Evolutionary conservation across 257 asterid genomes (phyloP), one percentile per base, ranked within the genome.

Genomic region (Solanum chmielewskii): DNA sequence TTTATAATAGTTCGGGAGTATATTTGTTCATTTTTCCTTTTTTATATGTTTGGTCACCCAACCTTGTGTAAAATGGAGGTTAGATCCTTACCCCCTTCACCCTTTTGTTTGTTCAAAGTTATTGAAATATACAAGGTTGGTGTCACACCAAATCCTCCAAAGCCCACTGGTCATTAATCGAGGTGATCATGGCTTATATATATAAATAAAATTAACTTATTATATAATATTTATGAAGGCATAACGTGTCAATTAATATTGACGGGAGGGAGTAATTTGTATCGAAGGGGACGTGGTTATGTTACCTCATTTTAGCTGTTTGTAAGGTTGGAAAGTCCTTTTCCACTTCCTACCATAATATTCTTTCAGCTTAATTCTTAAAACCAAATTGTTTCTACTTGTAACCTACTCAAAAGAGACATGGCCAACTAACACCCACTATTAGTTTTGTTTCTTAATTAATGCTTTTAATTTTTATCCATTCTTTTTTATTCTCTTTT

Each of bases 301-400:
- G 83, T 85, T 69, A 85, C 90, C 98, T 77, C 93, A 94, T 93
- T 90, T 85, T 77, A 56, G 98, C 93, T 95, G 97, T 92, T 84
- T 39, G 86, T 89, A 31, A 90, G 92, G 97, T 92, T 94, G 95
- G 94, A 91, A 94, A 92, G 98, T 94, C 98, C 14, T 92, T 92
- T 94, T 94, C 98, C 86, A 87, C 89, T 85, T 92, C 95, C 95
- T 86, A 93, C 92, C 93, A 88, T 87, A 20, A 82, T 86, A 90
- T 90, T 91, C 86, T 78, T 81, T 87, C 49, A 88, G 85, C 73
- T 82, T 84, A 69, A 88, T 86, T 83, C 88, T 49, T 84, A 27
- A 33, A 33, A 41, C 62, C 87, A 20, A 82, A 39, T 71, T 86
- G 21, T 31, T 31, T 87, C 56, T 88, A 68, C 91, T 91, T 91